These are phyloP conservation scores for Botryotinia convoluta DNA, from an alignment of 2,329 filamentous ascomycete genomes.

Conservation along the genomic window DNA sequence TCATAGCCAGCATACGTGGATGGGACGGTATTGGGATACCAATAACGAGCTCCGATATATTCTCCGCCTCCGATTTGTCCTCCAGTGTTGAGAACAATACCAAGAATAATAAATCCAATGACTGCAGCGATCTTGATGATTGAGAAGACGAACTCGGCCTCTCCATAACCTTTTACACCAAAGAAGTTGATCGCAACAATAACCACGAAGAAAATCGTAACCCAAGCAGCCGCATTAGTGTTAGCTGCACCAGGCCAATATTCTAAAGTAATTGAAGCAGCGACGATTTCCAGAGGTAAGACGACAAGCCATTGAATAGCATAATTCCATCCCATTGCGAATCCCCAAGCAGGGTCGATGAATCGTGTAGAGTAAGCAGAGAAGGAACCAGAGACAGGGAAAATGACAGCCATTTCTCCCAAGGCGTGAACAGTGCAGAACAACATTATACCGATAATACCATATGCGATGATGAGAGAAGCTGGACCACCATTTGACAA, in stretches of 20 bases:
- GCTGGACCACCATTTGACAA: conserved; percentile 39
- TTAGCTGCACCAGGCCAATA: conserved; percentile 61
- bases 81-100: conserved; percentile 57
- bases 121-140: conserved; percentile 74
- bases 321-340: conserved; percentile 89
- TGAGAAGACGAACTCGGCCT: conserved; percentile 84
- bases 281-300: conserved; percentile 80
- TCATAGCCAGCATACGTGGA: conserved; percentile 43
- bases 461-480: conserved; percentile 35
- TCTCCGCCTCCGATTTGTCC: conserved; percentile 49
- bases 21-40: conserved; percentile 50
- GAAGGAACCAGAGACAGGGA: conserved; percentile 87
- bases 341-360: conserved; percentile 88
- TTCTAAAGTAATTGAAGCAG: conserved; percentile 75
- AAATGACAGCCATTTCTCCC: conserved; percentile 88
- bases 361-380: conserved; percentile 92
- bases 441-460: conserved; percentile 50
- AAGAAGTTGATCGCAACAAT: conserved; percentile 84
- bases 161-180: conserved; percentile 82
- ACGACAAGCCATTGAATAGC: conserved; percentile 82
- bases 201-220: conserved; percentile 73
- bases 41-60: conserved; percentile 60
- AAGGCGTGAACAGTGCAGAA: conserved; percentile 77
- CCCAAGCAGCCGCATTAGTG: conserved; percentile 63
- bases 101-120: conserved; percentile 63